phyloP scores from a whole-genome alignment of 257 asterid species.

The Eucommia ulmoides region DNA sequence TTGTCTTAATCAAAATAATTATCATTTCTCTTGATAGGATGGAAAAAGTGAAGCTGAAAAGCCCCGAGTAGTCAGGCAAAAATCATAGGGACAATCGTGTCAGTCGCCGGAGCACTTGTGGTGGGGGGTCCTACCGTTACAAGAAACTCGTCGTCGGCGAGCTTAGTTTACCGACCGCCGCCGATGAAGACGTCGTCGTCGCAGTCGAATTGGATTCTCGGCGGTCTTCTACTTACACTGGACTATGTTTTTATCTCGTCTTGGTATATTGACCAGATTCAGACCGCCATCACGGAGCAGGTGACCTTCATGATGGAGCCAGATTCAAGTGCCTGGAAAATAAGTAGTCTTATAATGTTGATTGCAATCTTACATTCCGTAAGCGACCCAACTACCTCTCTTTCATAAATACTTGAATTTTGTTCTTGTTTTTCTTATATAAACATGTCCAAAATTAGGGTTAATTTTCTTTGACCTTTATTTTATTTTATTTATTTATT shows the following conservation, averaged over 20 bases:
- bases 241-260: slow-evolving; percentile 15
- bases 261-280: slow-evolving; percentile 25
- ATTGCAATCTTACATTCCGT: slow-evolving; percentile 7
- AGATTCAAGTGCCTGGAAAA: slow-evolving; percentile 15
- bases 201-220: slow-evolving; percentile 23
- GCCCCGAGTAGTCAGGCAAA: slow-evolving; percentile 22
- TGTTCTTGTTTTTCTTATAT: not conserved
- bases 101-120: slow-evolving; percentile 34
- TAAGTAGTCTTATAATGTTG: not conserved
- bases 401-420: not conserved
- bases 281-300: slow-evolving; percentile 8
- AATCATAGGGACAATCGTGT: too few species aligned
- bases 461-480: too few species aligned
- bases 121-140: slow-evolving; percentile 29
- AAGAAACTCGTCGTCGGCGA: too few species aligned
- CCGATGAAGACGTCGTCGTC: slow-evolving; percentile 8
- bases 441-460: not conserved
- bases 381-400: not conserved
- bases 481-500: too few species aligned
- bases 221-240: too few species aligned
- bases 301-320: slow-evolving; percentile 13
- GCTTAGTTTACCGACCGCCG: not conserved
- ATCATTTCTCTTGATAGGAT: too few species aligned
- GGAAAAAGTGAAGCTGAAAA: slow-evolving; percentile 27
- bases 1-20: too few species aligned